Conservation (phyloP, 2,329 filamentous ascomycete genomes). For the Colletotrichum godetiae region DNA sequence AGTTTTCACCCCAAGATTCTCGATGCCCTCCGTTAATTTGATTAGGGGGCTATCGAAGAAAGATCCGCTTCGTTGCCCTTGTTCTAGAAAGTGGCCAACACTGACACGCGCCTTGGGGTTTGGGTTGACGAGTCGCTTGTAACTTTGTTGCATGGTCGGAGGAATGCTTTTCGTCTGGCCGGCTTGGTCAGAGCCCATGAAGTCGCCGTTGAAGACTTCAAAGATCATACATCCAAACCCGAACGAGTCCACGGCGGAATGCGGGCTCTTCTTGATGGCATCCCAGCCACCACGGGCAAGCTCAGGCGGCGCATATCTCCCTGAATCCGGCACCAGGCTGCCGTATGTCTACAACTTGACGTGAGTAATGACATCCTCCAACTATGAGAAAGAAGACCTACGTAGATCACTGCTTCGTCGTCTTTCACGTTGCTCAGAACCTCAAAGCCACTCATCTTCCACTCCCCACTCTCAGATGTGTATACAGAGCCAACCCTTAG, state of each 20-base stretch:
- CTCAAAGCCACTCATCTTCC: constrained; percentile 96
- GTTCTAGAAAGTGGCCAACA: constrained; percentile 87
- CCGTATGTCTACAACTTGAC: constrained; percentile 75
- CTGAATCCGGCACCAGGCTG: constrained; percentile 86
- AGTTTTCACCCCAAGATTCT: constrained; percentile 89
- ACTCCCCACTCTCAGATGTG: constrained; percentile 95
- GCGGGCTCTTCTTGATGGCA: constrained; percentile 82
- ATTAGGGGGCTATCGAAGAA: constrained; percentile 97
- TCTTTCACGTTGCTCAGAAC: constrained; percentile 95
- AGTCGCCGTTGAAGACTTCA: constrained; percentile 92
- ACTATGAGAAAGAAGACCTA: neutral
- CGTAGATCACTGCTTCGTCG: constrained; percentile 90
- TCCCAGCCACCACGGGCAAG: constrained; percentile 92
- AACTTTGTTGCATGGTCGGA: constrained; percentile 88
- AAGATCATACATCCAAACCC: constrained; percentile 86
- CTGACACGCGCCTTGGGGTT: constrained; percentile 91
- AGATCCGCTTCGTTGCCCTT: constrained; percentile 81
- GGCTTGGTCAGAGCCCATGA: constrained; percentile 80
- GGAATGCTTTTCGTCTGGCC: constrained; percentile 89
- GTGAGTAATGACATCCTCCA: constrained; percentile 25
- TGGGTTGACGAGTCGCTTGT: constrained; percentile 87
- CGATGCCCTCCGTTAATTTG: constrained; percentile 90
- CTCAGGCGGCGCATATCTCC: constrained; percentile 88
- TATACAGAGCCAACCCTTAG: constrained; percentile 89
- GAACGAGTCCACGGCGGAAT: constrained; percentile 88